Evolutionary conservation across 2,329 filamentous ascomycete species (phyloP).

Genomic region (Alternaria burnsii): DNA sequence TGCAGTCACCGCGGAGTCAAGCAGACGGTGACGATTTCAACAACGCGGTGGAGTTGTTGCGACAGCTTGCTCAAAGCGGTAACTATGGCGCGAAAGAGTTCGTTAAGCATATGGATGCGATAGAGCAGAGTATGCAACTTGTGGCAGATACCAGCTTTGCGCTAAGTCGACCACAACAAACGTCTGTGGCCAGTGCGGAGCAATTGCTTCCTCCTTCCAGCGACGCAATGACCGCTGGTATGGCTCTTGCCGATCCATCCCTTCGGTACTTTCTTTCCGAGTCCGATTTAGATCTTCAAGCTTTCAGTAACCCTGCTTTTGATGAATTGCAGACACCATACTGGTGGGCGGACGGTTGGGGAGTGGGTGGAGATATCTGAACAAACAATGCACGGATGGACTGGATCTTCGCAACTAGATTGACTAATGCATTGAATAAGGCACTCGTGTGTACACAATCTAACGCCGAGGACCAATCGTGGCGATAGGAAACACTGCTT

Average conservation of each 20-base stretch:
- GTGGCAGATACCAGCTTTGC: neutral
- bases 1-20: neutral
- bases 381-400: neutral
- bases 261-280: neutral
- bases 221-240: too few relatives aligned
- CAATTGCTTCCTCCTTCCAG: too few relatives aligned
- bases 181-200: too few relatives aligned
- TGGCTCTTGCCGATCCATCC: too few relatives aligned
- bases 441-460: neutral
- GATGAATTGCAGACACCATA: neutral
- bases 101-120: neutral
- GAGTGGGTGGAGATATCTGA: neutral
- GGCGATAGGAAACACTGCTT: neutral
- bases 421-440: too few relatives aligned
- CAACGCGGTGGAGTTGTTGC: neutral
- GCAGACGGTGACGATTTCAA: neutral
- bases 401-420: too few relatives aligned
- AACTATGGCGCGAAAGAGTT: neutral
- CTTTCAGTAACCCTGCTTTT: neutral
- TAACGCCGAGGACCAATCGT: neutral
- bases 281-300: neutral
- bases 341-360: neutral
- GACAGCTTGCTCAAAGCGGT: neutral
- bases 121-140: neutral
- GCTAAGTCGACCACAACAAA: too few relatives aligned